These are phyloP conservation scores for Marchantia polymorpha DNA, from an alignment of 225 moss, liverwort and hornwort species.

Conservation along the genomic window DNA sequence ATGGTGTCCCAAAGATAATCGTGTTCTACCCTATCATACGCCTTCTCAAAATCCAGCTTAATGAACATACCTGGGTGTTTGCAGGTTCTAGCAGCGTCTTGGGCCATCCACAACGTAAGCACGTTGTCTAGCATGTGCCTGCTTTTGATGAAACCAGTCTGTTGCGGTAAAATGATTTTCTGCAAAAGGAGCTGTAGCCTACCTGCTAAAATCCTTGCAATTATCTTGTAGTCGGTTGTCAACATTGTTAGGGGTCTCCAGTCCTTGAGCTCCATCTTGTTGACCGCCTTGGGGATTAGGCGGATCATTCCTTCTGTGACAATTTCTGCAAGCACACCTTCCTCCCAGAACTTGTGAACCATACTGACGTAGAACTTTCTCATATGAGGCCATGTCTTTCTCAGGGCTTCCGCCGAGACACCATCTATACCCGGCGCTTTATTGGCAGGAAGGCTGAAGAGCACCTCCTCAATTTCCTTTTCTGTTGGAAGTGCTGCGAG, in stretches of 20 bases:
- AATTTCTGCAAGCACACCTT: not conserved
- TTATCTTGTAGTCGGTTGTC: not conserved
- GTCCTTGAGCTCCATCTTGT: not conserved
- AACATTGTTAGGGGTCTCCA: not conserved
- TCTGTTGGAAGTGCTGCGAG: not conserved
- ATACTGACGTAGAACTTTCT: too few relatives aligned
- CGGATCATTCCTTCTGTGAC: too few relatives aligned
- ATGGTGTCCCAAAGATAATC: too few relatives aligned
- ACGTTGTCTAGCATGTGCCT: not conserved
- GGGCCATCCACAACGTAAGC: not conserved
- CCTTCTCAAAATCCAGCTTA: not conserved
- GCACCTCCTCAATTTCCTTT: not conserved
- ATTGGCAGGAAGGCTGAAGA: not conserved
- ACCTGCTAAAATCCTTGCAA: not conserved
- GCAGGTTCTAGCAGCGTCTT: not conserved
- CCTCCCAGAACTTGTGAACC: not conserved
- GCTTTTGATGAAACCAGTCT: not conserved
- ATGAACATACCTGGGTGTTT: not conserved
- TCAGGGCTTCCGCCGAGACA: not conserved
- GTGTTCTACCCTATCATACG: too few relatives aligned
- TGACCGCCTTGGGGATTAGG: not conserved
- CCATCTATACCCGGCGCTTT: conserved; percentile 1
- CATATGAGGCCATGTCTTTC: too few relatives aligned
- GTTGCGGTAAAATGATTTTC: not conserved
- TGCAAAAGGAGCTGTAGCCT: not conserved